These are phyloP conservation scores for Jamesozyma lodderae DNA, from an alignment of 805 yeast species.

Conservation along the genomic window DNA sequence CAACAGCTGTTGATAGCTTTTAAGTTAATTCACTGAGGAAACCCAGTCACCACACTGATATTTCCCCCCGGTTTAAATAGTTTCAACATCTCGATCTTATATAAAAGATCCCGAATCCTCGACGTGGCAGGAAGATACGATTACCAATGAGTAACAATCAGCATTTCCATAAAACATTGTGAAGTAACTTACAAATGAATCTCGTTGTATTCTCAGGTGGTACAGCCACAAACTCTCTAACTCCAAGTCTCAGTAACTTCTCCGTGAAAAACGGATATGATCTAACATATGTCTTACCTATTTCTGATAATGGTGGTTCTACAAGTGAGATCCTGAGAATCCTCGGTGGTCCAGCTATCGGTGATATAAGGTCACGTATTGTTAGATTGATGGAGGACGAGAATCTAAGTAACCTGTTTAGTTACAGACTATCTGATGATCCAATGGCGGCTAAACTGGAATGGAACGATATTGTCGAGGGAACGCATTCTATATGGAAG, in stretches of 20 bases:
- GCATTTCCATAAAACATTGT: too few species aligned
- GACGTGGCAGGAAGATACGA: too few species aligned
- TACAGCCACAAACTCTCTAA: slow-evolving; percentile 77
- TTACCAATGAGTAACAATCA: too few species aligned
- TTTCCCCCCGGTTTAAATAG: too few species aligned
- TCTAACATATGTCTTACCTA: slow-evolving; percentile 57
- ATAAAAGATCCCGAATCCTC: too few species aligned
- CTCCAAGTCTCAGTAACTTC: slow-evolving; percentile 46
- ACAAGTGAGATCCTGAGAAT: slow-evolving; percentile 81
- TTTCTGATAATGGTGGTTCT: slow-evolving; percentile 91
- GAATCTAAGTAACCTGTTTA: slow-evolving; percentile 29
- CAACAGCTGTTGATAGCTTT: too few species aligned
- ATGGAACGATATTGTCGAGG: slow-evolving; percentile 76
- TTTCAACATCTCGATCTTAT: too few species aligned
- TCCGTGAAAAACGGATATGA: slow-evolving; percentile 22
- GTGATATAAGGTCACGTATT: slow-evolving; percentile 78
- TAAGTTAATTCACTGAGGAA: too few species aligned
- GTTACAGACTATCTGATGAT: slow-evolving; percentile 26
- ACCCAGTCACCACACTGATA: too few species aligned
- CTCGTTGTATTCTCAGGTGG: slow-evolving; percentile 62
- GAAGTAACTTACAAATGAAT: too few species aligned
- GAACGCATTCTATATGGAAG: slow-evolving; percentile 63
- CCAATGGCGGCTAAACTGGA: slow-evolving; percentile 47
- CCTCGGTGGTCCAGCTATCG: slow-evolving; percentile 92
- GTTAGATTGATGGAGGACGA: slow-evolving; percentile 60